Evolutionary conservation across 768 basidiomycete species (phyloP).

Genomic region (Boletus huronensis): DNA sequence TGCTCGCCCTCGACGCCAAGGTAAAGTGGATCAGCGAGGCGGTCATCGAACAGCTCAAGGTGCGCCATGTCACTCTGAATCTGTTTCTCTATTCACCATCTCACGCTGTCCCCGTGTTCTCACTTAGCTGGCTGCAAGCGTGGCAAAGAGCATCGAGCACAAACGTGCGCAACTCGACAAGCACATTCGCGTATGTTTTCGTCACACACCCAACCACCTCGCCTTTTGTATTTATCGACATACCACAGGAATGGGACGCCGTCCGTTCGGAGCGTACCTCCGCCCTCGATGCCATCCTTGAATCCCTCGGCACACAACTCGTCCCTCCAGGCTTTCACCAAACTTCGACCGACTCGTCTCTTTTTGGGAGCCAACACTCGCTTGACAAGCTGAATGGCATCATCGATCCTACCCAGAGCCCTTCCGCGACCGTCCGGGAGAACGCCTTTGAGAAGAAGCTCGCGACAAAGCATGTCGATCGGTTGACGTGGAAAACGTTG

Average conservation of each 20-base stretch:
- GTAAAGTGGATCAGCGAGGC: slow-evolving; percentile 75
- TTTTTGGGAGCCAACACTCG: slow-evolving; percentile 76
- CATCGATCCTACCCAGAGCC: slow-evolving; percentile 38
- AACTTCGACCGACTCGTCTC: slow-evolving; percentile 59
- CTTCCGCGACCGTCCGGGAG: slow-evolving; percentile 30
- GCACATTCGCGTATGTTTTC: slow-evolving; percentile 54
- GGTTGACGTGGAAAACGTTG: slow-evolving; percentile 72
- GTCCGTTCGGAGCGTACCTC: slow-evolving; percentile 56
- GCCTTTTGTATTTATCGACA: not conserved
- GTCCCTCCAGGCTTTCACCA: slow-evolving; percentile 80
- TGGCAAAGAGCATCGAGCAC: slow-evolving; percentile 72
- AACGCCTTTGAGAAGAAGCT: slow-evolving; percentile 19
- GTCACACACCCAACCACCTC: not conserved
- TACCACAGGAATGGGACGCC: slow-evolving; percentile 64
- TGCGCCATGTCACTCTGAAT: slow-evolving; percentile 23
- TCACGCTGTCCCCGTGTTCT: not conserved
- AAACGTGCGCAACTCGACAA: slow-evolving; percentile 59
- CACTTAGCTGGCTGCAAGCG: slow-evolving; percentile 61
- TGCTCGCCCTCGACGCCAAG: slow-evolving; percentile 76
- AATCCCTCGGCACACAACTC: slow-evolving; percentile 64
- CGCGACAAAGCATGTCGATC: slow-evolving; percentile 35
- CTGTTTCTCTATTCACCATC: not conserved
- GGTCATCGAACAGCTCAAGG: slow-evolving; percentile 74
- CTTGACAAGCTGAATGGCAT: slow-evolving; percentile 38
- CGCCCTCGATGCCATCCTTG: slow-evolving; percentile 66